Conservation (phyloP, 805 yeast species). For the Teunomyces lycoperdinae region DNA sequence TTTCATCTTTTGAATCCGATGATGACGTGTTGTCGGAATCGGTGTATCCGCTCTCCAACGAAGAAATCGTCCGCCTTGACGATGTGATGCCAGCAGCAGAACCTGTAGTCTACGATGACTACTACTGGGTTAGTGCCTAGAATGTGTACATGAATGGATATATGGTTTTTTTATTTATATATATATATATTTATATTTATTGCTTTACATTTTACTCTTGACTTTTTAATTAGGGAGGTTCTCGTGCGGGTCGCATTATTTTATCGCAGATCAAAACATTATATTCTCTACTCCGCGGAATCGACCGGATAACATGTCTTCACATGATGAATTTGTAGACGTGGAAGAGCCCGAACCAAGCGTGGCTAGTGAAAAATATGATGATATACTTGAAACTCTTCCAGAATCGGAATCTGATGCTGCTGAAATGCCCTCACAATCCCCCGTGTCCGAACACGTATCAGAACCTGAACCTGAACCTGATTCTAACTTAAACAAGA, state of each 20-base stretch:
- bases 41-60: constrained; percentile 21
- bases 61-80: constrained; percentile 15
- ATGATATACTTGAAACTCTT: neutral
- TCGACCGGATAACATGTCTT: constrained; percentile 10
- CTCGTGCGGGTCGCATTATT: neutral
- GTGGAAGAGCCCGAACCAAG: constrained; percentile 9
- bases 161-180: neutral
- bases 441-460: neutral
- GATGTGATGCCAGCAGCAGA: constrained; percentile 1
- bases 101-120: constrained; percentile 12
- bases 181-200: neutral
- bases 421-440: neutral
- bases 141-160: no score
- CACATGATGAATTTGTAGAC: constrained; percentile 23
- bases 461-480: neutral
- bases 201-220: neutral
- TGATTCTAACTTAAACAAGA: no score
- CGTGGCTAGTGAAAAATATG: neutral
- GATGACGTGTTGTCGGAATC: constrained; percentile 15
- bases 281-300: neutral
- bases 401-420: neutral
- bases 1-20: constrained; percentile 15
- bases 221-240: neutral
- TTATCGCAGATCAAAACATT: neutral
- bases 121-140: constrained; percentile 17